Percentiles rank a stretch among this genome's conserved stretches.
phyloP scores from a whole-genome alignment of 2,329 filamentous ascomycete species.

The Cladophialophora immunda region DNA sequence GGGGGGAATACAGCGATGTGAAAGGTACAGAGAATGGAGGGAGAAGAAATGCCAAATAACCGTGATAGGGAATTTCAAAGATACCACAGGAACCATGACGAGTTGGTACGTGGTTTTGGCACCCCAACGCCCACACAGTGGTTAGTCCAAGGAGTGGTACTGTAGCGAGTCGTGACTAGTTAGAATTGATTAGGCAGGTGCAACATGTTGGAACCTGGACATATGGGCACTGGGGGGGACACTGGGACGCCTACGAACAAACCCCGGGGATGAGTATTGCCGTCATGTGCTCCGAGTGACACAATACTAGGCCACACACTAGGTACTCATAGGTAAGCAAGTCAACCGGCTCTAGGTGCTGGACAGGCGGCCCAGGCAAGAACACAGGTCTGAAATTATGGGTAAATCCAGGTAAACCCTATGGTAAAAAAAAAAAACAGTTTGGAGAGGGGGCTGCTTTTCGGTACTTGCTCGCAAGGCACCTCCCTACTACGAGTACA shows the following conservation, averaged over 20 bases:
- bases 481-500: too few relatives aligned
- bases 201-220: background rate
- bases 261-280: background rate
- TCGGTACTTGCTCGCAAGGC: too few relatives aligned
- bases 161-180: background rate
- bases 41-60: background rate
- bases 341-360: background rate
- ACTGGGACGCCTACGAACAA: too few relatives aligned
- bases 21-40: background rate
- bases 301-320: background rate
- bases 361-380: background rate
- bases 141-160: background rate
- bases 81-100: background rate
- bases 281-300: background rate
- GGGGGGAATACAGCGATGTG: background rate
- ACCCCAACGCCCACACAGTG: background rate
- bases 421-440: background rate
- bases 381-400: background rate
- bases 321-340: background rate
- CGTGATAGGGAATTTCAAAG: background rate
- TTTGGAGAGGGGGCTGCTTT: background rate
- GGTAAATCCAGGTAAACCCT: background rate
- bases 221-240: background rate
- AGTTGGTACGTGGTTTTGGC: background rate
- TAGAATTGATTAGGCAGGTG: conserved; percentile 2